These are phyloP conservation scores for Eucalyptus cloeziana DNA, from an alignment of 345 rosid species.

Conservation along the genomic window DNA sequence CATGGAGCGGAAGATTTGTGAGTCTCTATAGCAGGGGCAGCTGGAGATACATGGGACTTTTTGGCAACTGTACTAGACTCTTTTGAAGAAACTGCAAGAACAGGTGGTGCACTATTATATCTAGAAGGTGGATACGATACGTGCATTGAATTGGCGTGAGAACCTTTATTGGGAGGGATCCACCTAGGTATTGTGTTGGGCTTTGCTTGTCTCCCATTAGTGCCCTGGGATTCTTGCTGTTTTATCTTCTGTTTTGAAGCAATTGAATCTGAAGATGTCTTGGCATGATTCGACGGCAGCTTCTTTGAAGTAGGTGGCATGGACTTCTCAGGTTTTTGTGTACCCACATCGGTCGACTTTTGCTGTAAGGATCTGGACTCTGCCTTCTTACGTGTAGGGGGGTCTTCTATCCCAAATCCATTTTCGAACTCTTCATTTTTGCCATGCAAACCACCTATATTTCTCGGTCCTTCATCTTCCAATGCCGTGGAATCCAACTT, in stretches of 20 bases:
- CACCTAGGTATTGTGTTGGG: conserved; percentile 67
- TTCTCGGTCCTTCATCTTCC: conserved; percentile 16
- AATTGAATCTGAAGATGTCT: conserved; percentile 34
- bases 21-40: conserved; percentile 19
- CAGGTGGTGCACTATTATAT: conserved; percentile 73
- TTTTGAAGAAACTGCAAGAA: conserved; percentile 44
- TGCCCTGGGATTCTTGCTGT: conserved; percentile 43
- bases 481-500: conserved; percentile 12
- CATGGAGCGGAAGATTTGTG: conserved; percentile 19
- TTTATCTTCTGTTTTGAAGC: conserved; percentile 44
- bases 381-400: conserved; percentile 7
- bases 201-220: conserved; percentile 57
- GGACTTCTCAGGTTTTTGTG: conserved; percentile 40
- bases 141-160: conserved; percentile 67
- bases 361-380: conserved; percentile 21
- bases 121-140: conserved; percentile 72
- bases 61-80: conserved; percentile 26
- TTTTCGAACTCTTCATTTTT: conserved; percentile 26
- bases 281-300: conserved; percentile 24
- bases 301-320: conserved; percentile 35
- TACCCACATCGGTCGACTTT: conserved; percentile 20
- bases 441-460: conserved; percentile 15
- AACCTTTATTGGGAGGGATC: conserved; percentile 86
- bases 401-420: conserved; percentile 27
- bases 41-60: conserved; percentile 12